Percentiles rank a stretch among this genome's conserved stretches.
These are phyloP conservation scores for Colletotrichum filicis DNA, from an alignment of 2,329 filamentous ascomycete genomes.

Conservation along the genomic window DNA sequence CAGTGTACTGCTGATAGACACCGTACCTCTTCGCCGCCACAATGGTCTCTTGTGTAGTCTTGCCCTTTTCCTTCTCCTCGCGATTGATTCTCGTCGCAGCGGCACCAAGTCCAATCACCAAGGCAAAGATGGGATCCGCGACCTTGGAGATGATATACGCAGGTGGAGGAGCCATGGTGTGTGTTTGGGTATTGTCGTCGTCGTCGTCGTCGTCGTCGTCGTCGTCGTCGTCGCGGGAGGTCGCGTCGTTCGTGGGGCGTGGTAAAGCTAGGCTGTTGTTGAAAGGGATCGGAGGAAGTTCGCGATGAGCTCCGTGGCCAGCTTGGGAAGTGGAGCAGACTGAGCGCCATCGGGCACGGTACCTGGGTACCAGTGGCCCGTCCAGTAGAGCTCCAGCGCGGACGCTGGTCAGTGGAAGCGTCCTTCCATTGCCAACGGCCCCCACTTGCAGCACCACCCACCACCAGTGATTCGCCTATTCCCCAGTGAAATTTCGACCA, in stretches of 20 bases:
- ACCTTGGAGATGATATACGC: constrained; percentile 70
- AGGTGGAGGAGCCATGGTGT: constrained; percentile 59
- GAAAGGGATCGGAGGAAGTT: neutral
- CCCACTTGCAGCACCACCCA: constrained; percentile 4
- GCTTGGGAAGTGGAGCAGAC: neutral
- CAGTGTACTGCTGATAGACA: neutral
- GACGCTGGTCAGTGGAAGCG: neutral
- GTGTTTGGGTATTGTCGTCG: neutral
- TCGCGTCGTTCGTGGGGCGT: neutral
- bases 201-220: neutral
- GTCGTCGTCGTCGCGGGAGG: neutral
- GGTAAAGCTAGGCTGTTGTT: neutral
- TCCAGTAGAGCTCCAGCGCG: neutral
- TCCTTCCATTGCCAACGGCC: neutral
- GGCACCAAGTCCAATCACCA: constrained; percentile 66
- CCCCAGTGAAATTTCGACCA: constrained; percentile 36
- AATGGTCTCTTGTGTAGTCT: constrained; percentile 61
- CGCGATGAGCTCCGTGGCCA: neutral
- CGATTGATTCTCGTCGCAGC: constrained; percentile 68
- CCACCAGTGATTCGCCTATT: neutral
- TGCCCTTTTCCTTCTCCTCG: constrained; percentile 69
- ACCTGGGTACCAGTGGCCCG: too few species aligned
- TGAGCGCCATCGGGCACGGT: neutral
- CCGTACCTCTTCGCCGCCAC: constrained; percentile 57
- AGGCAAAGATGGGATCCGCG: constrained; percentile 68